Evolutionary conservation across 1,284 basidiomycete species (phyloP), one percentile per base, ranked within the genome.

Genomic region (Rhodotorula sp.): DNA sequence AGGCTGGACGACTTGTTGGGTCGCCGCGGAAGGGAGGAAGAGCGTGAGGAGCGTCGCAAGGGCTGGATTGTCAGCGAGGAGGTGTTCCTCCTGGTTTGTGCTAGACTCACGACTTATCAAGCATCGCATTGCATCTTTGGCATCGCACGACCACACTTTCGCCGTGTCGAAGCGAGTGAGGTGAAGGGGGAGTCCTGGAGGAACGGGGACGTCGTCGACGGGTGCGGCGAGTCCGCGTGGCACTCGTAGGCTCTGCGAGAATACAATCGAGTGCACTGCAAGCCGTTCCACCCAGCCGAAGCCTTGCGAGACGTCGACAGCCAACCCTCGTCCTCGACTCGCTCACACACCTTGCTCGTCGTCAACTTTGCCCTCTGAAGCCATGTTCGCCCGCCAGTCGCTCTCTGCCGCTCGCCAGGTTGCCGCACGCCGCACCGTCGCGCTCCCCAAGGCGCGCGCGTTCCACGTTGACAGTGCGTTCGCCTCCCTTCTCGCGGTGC

Each of bases 381-480:
- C n/a, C 47, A 69, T 69, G 68, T 64, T 69, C 46, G 68, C 68
- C 56, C 68, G 68, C 28, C 56, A 60, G 50, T 62, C 63, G 40
- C 68, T 65, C 68, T 28, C 61, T 46, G 53, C 44, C 10, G 56
- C 64, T 34, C 68, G 68, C 37, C 26, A 57, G 55, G 31, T 54
- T 48, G 54, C 63, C n/a, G 56, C 52, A 34, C 63, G 63, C 37
- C 34, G 55, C 47, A 48, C 63, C n/a, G 50, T 59, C 44, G 54
- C 59, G 16, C 55, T 59, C 28, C 55, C 60, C 28, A 51, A 59
- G 46, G 60, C 68, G 24, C 68, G 68, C 44, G 63, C 63, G 53
- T 64, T 69, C 59, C 68, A 69, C 60, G 68, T 69, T 31, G 68
- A 69, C 56, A 69, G 68, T 69, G 22, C 46, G 68, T 62, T 16